Evolutionary conservation across 192 early-diverging fungal genomes (phyloP).

Genomic region (Geosiphon pyriformis): DNA sequence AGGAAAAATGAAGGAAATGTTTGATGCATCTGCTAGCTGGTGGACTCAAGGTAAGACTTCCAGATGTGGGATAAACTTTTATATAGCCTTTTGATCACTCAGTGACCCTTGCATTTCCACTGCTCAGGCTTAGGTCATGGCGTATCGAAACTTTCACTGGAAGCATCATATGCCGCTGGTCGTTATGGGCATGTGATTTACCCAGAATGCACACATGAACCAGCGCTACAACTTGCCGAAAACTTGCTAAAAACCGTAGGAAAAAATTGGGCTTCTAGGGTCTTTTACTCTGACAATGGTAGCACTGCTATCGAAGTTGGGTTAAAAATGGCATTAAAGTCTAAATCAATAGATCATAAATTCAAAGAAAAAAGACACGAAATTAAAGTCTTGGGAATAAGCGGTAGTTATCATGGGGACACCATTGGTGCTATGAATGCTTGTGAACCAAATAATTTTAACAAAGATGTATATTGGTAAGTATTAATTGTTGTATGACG

Average conservation of each 20-base stretch:
- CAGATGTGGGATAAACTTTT: background rate
- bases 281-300: constrained; percentile 83
- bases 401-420: constrained; percentile 83
- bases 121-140: constrained; percentile 65
- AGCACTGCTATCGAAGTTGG: constrained; percentile 76
- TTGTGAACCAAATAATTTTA: constrained; percentile 66
- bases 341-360: constrained; percentile 29
- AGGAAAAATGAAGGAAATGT: constrained; percentile 40
- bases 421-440: constrained; percentile 84
- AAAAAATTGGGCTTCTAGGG: constrained; percentile 57
- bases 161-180: constrained; percentile 61
- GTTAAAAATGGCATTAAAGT: constrained; percentile 69
- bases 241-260: constrained; percentile 46
- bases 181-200: constrained; percentile 80
- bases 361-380: no score
- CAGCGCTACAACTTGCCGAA: constrained; percentile 56
- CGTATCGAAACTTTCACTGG: constrained; percentile 47
- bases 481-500: no score
- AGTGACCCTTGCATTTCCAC: no score
- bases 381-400: constrained; percentile 50
- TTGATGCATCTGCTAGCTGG: constrained; percentile 76
- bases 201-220: constrained; percentile 67
- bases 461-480: constrained; percentile 60
- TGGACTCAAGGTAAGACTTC: constrained; percentile 60
- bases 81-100: background rate